Evolutionary conservation across 345 rosid species (phyloP), one percentile per base, ranked within the genome.

Genomic region (Citrus reticulata): DNA sequence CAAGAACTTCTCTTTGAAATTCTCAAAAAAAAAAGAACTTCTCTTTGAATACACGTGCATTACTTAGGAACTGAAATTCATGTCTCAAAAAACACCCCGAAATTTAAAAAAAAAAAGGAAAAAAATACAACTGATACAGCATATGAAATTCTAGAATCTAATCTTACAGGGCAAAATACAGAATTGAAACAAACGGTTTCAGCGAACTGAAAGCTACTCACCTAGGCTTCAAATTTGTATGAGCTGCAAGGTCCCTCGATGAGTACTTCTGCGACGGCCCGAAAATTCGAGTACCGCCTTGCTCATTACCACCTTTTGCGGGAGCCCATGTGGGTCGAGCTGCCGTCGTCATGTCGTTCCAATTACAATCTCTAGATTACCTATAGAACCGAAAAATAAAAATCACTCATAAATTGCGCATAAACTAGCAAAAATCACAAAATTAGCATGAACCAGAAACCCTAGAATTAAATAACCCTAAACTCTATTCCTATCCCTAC

Each of bases 271-370:
- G 98, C 6, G 98, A 96, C 0, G 98, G 95, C n/a, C 99, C 99
- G 10, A 96, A 96, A 58, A 96, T 93, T 59, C 99, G 89, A 72
- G 99, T 91, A 42, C 98, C 99, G 5, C 99, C 99, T 69, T 94
- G 98, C 87, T 96, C 99, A 73, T 94, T 92, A 8, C 99, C 98
- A 79, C 99, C 99, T 88, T 96, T 96, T 0, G 98, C 99, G 51
- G 99, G 99, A 27, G 97, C 97, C 99, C 99, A 96, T 3, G 99
- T 96, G 5, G 99, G 99, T 72, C 98, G 81, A 66, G 99, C 98
- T 16, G 98, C 99, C 25, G 98, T 94, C 76, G 99, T 96, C 99
- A 93, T 95, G 35, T n/a, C 51, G 55, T 68, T 55, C 27, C 29
- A 27, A 13, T 32, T 22, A 75, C 78, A 51, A 64, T 55, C 73